These are phyloP conservation scores for Solanum bukasovii DNA, from an alignment of 257 asterid species.

Conservation along the genomic window DNA sequence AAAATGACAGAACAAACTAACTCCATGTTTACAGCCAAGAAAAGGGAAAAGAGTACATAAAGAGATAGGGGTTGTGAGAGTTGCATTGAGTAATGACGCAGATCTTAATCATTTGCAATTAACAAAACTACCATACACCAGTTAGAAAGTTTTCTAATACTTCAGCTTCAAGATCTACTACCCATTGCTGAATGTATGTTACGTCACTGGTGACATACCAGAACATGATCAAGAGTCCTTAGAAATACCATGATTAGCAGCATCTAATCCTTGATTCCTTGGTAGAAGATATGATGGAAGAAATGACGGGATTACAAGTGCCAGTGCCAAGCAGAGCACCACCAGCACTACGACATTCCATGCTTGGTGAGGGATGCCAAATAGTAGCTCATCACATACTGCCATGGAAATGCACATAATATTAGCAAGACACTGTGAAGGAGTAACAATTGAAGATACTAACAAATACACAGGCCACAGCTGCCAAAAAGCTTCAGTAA, in stretches of 20 bases:
- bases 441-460: background rate
- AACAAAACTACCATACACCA: background rate
- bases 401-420: constrained; percentile 16
- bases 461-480: constrained; percentile 1
- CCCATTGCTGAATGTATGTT: background rate
- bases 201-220: background rate
- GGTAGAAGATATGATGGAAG: constrained; percentile 60
- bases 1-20: background rate
- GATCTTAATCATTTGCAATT: background rate
- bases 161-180: background rate
- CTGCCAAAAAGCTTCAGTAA: background rate
- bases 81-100: background rate
- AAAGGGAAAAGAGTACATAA: background rate
- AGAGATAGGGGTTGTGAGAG: background rate
- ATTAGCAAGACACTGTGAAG: background rate
- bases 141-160: background rate
- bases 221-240: constrained; percentile 33
- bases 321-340: constrained; percentile 47
- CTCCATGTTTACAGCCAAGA: background rate
- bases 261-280: constrained; percentile 22
- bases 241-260: constrained; percentile 11
- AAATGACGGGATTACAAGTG: constrained; percentile 48
- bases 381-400: constrained; percentile 79
- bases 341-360: constrained; percentile 62
- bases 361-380: constrained; percentile 73